Evolutionary conservation across 164 flowering plant genomes (phyloP).

Genomic region (Annona squamosa): DNA sequence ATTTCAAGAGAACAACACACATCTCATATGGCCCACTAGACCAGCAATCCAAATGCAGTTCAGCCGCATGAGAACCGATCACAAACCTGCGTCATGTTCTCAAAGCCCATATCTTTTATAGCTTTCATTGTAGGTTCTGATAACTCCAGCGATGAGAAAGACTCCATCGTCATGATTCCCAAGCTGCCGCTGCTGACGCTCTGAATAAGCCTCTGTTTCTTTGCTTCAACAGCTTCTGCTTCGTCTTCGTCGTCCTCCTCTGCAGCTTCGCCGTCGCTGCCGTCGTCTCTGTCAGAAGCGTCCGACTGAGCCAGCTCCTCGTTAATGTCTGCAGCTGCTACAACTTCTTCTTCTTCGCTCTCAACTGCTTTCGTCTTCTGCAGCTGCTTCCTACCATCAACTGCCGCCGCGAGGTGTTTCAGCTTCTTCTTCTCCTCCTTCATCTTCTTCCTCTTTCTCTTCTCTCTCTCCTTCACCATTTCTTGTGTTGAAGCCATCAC

Average conservation of each 20-base stretch:
- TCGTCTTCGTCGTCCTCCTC: not conserved
- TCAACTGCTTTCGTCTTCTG: not conserved
- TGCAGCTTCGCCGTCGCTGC: not conserved
- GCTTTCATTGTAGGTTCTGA: conserved; percentile 71
- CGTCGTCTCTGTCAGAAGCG: not conserved
- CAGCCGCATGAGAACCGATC: not conserved
- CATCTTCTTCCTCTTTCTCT: not conserved
- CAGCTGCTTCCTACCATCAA: not conserved
- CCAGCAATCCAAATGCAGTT: not conserved
- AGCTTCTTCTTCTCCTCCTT: not conserved
- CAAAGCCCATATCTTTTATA: conserved; percentile 64
- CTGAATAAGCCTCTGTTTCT: conserved; percentile 11
- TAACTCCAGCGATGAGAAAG: conserved; percentile 40
- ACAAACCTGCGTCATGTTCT: conserved; percentile 78
- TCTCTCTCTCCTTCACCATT: not conserved
- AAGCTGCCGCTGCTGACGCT: conserved; percentile 25
- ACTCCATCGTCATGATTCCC: conserved; percentile 77
- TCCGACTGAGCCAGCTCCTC: not conserved
- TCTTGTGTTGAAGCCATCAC: not conserved
- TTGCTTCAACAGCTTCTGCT: not conserved
- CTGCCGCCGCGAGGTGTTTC: not conserved
- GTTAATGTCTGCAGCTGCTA: not conserved
- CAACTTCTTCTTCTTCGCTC: not conserved
- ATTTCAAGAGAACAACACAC: not conserved
- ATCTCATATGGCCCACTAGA: not conserved